Conservation (phyloP, 192 early-diverging fungal genomes). For the Tieghemiomyces parasiticus region DNA sequence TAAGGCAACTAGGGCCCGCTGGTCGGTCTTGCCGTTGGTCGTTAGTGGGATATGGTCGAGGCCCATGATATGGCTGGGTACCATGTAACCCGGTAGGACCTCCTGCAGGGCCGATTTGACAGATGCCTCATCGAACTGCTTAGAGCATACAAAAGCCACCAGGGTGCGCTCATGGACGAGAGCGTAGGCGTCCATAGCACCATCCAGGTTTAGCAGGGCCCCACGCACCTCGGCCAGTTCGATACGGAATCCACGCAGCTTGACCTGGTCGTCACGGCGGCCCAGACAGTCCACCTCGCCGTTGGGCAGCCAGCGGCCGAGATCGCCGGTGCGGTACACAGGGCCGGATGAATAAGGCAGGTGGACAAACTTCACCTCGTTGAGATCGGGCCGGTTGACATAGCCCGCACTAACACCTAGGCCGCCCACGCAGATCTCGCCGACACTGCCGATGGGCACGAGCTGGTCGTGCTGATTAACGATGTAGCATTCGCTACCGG, state of each 20-base stretch:
- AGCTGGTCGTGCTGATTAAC: constrained; percentile 14
- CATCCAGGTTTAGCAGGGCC: constrained; percentile 9
- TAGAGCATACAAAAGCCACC: neutral
- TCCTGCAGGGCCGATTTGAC: neutral
- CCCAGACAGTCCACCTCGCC: constrained; percentile 17
- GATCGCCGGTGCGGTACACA: constrained; percentile 8
- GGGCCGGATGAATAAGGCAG: constrained; percentile 11
- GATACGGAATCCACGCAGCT: constrained; percentile 30
- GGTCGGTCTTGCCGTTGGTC: neutral
- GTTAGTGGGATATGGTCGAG: neutral
- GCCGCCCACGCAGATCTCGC: constrained; percentile 28
- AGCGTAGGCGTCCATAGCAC: neutral
- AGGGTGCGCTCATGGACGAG: neutral
- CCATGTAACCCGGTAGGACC: neutral
- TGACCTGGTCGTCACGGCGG: constrained; percentile 31
- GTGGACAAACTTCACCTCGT: constrained; percentile 16
- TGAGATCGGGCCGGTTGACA: constrained; percentile 26
- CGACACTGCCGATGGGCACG: constrained; percentile 21
- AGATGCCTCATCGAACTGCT: neutral
- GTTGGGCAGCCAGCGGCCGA: constrained; percentile 7
- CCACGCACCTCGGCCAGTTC: constrained; percentile 23
- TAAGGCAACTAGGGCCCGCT: neutral
- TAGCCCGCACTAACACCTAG: constrained; percentile 23
- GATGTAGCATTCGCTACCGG: constrained; percentile 13
- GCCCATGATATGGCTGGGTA: neutral